Evolutionary conservation across 164 flowering plant species (phyloP), one percentile per base, ranked within the genome.

Genomic region (Vitis amurensis): DNA sequence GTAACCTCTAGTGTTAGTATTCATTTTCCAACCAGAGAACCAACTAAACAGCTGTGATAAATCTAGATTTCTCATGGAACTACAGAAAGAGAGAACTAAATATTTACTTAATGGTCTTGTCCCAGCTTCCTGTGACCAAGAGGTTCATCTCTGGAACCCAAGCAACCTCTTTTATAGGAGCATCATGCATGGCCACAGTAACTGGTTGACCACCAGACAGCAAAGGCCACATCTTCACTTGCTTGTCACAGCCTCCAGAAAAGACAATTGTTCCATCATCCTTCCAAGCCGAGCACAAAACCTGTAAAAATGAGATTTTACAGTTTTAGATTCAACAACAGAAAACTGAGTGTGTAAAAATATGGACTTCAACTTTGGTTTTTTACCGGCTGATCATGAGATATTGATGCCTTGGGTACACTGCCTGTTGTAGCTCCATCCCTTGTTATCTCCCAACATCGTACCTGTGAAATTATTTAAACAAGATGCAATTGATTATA

Each of bases 211-310:
- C 93, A 68, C 97, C 97, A 67, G 97, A 85, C 78, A 83, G 65
- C 71, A 93, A 78, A 11, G 95, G 91, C 99, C 99, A 93, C 99
- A 96, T 96, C 70, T 96, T 96, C 2, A 80, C 99, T 69, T 90
- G 97, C 76, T 96, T 96, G 72, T 96, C 98, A 82, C 99, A 96
- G 15, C 99, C 98, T 68, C 98, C 99, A 56, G 97, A 89, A 74
- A 96, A 96, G 13, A 96, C 98, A 69, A 97, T 88, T 16, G 91
- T 86, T 13, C 98, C 98, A 86, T 96, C 99, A 78, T 93, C 99
- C 71, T 96, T 96, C 99, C 99, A 96, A 53, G 98, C 64, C 30
- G 98, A 93, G 85, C 99, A 96, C 52, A 96, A 71, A 50, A 96
- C 98, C 98, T 95, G 58, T 9, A 61, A 65, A 68, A 15, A 17